A percentile compares a stretch with the other conserved stretches of the same genome.
These are phyloP conservation scores for Phialophora tarda DNA, from an alignment of 2,329 filamentous ascomycete species.

Conservation along the genomic window DNA sequence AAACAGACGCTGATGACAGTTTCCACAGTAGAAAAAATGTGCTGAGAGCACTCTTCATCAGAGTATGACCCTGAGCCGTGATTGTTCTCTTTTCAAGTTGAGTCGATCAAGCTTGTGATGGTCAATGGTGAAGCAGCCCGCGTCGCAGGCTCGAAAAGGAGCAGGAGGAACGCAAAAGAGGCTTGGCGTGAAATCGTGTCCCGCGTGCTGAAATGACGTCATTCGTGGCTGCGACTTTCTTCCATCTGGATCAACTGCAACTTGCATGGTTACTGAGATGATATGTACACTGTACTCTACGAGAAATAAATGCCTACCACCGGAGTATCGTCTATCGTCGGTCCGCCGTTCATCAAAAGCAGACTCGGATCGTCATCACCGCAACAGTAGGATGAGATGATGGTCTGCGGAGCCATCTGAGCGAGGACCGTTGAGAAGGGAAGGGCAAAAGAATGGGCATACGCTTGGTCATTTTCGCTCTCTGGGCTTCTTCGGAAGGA, in stretches of 20 bases:
- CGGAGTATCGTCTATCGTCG: too few relatives aligned
- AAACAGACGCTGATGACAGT: constrained; percentile 9
- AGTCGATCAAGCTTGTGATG: constrained; percentile 14
- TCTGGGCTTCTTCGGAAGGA: background rate
- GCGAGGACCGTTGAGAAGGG: too few relatives aligned
- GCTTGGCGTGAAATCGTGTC: background rate
- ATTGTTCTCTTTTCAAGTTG: constrained; percentile 8
- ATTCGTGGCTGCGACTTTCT: background rate
- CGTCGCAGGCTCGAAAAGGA: constrained; percentile 60
- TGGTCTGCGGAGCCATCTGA: too few relatives aligned
- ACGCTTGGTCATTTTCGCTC: background rate
- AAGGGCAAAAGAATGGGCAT: too few relatives aligned
- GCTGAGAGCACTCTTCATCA: constrained; percentile 1
- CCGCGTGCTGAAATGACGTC: background rate
- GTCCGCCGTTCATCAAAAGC: too few relatives aligned
- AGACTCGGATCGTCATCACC: too few relatives aligned
- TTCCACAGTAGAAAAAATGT: constrained; percentile 7
- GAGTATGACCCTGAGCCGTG: constrained; percentile 15
- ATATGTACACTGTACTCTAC: too few relatives aligned
- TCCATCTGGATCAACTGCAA: background rate
- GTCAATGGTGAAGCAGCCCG: constrained; percentile 24
- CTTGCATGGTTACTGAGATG: too few relatives aligned
- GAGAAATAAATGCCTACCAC: too few relatives aligned
- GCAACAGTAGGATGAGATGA: too few relatives aligned
- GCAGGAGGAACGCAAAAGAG: constrained; percentile 68